Conservation (phyloP, 176 grass and related monocot species). For the Sorghum bicolor region Sorghum_bicolor_NCBIv3 NC_012872.2:6674001-6674500, state of each 20-base stretch:
- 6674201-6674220: no score
- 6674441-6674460: constrained; percentile 10
- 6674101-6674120: no score
- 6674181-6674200: background rate
- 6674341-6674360: background rate
- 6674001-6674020: background rate
- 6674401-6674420: background rate
- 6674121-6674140: no score
- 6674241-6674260: no score
- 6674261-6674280: background rate
- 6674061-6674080: no score
- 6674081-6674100: no score
- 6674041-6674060: background rate
- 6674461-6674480: constrained; percentile 31
- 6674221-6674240: no score
- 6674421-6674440: background rate
- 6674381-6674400: background rate
- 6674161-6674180: background rate
- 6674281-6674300: background rate
- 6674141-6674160: background rate
- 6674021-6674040: background rate
- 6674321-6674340: no score
- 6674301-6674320: no score
- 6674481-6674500: constrained; percentile 6
- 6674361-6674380: background rate